These are phyloP conservation scores for Solanum sparsipilum DNA, from an alignment of 257 asterid species.

Conservation along the genomic window DNA sequence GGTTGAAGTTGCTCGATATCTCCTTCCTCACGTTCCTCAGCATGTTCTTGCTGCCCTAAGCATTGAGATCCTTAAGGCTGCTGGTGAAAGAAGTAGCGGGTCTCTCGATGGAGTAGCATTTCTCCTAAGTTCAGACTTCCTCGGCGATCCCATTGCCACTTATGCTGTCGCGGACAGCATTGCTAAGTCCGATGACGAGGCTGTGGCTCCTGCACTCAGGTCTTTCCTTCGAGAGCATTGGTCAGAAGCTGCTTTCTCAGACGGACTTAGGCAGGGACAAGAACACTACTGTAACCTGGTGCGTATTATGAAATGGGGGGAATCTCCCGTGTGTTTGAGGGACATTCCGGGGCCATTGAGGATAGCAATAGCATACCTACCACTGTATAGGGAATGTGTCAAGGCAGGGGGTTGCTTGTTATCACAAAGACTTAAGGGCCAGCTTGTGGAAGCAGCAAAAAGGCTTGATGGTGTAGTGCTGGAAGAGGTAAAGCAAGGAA, in stretches of 20 bases:
- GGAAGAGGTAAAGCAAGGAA: conserved; percentile 48
- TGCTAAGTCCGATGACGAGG: conserved; percentile 63
- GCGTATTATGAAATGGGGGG: conserved; percentile 52
- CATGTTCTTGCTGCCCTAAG: conserved; percentile 89
- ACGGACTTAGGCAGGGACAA: conserved; percentile 54
- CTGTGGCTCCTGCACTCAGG: conserved; percentile 67
- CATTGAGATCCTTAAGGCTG: conserved; percentile 92
- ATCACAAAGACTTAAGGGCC: conserved; percentile 78
- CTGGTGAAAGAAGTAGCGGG: conserved; percentile 88
- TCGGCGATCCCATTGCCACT: conserved; percentile 76
- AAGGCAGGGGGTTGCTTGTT: conserved; percentile 64
- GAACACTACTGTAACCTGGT: conserved; percentile 54
- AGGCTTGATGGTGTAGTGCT: conserved; percentile 53
- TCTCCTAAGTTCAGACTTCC: conserved; percentile 74
- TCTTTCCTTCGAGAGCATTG: conserved; percentile 64
- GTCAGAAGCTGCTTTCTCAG: conserved; percentile 71
- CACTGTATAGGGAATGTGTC: conserved; percentile 83
- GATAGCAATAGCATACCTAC: conserved; percentile 82
- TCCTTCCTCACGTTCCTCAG: conserved; percentile 93
- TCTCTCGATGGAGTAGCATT: conserved; percentile 87
- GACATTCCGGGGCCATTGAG: conserved; percentile 80
- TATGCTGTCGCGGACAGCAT: conserved; percentile 89
- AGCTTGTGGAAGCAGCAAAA: conserved; percentile 65
- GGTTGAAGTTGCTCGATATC: conserved; percentile 66
- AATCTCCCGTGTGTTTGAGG: conserved; percentile 55